These are phyloP conservation scores for Thermoascus crustaceus DNA, from an alignment of 2,329 filamentous ascomycete species.

Conservation along the genomic window DNA sequence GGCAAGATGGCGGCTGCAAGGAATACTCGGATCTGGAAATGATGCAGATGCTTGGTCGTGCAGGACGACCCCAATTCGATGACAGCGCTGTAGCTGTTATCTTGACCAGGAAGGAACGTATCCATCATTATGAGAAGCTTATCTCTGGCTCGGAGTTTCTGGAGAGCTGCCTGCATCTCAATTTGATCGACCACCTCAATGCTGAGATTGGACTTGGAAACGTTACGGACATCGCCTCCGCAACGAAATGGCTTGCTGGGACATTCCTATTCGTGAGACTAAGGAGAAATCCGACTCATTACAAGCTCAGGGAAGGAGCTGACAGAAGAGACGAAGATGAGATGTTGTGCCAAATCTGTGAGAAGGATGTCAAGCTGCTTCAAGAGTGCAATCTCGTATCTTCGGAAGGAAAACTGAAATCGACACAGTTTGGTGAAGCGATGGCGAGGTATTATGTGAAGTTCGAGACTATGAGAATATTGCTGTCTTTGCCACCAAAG, in stretches of 20 bases:
- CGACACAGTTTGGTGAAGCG: slow-evolving; percentile 65
- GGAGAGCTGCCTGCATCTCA: slow-evolving; percentile 70
- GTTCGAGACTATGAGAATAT: slow-evolving; percentile 68
- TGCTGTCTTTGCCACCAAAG: slow-evolving; percentile 55
- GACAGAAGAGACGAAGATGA: slow-evolving; percentile 50
- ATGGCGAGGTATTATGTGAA: slow-evolving; percentile 79
- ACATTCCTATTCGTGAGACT: slow-evolving; percentile 74
- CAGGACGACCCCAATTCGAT: slow-evolving; percentile 77
- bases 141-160: slow-evolving; percentile 63
- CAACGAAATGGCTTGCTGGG: slow-evolving; percentile 64
- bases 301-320: slow-evolving; percentile 53
- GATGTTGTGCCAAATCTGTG: slow-evolving; percentile 61
- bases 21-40: slow-evolving; percentile 77
- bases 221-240: slow-evolving; percentile 55
- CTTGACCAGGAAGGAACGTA: slow-evolving; percentile 61
- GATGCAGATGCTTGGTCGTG: slow-evolving; percentile 85
- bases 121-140: slow-evolving; percentile 61
- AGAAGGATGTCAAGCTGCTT: slow-evolving; percentile 58
- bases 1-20: slow-evolving; percentile 50
- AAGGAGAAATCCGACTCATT: slow-evolving; percentile 61
- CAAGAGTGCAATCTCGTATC: slow-evolving; percentile 52
- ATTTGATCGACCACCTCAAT: slow-evolving; percentile 75
- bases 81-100: slow-evolving; percentile 68
- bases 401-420: slow-evolving; percentile 42
- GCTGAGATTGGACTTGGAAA: slow-evolving; percentile 73